Percentiles rank a stretch among this genome's conserved stretches.
These are phyloP conservation scores for Suillus alpinus DNA, from an alignment of 768 basidiomycete species.

Conservation along the genomic window DNA sequence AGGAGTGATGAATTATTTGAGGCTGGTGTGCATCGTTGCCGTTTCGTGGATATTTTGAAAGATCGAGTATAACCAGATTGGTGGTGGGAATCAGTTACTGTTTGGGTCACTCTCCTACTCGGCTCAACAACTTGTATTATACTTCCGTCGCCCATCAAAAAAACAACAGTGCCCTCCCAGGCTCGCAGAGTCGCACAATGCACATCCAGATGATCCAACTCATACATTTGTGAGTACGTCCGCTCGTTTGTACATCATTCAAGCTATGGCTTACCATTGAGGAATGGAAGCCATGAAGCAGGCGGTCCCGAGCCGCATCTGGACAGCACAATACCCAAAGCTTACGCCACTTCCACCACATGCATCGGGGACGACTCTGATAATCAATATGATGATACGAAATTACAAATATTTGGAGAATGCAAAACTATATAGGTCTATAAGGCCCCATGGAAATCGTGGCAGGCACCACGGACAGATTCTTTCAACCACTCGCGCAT, in stretches of 20 bases:
- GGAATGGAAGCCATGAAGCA: neutral
- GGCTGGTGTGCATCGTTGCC: neutral
- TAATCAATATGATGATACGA: neutral
- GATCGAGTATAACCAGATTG: neutral
- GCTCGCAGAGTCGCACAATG: too few species aligned
- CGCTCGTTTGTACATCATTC: too few species aligned
- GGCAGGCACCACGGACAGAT: too few species aligned
- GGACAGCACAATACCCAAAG: neutral
- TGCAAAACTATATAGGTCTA: neutral
- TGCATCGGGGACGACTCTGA: neutral
- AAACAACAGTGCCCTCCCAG: too few species aligned
- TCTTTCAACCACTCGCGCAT: too few species aligned
- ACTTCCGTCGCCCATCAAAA: too few species aligned
- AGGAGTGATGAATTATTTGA: slow-evolving; percentile 2
- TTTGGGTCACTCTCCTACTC: neutral
- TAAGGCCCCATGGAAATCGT: too few species aligned
- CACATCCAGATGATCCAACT: too few species aligned
- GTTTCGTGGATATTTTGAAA: neutral
- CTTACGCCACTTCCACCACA: neutral
- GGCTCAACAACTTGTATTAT: neutral
- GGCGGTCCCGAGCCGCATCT: neutral
- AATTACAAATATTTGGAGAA: neutral
- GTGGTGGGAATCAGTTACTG: neutral
- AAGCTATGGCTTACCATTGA: neutral
- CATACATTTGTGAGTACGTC: too few species aligned